Base-by-base conservation (phyloP, 2,329 filamentous ascomycete species). In the Chaetomium olivaceum region DNA sequence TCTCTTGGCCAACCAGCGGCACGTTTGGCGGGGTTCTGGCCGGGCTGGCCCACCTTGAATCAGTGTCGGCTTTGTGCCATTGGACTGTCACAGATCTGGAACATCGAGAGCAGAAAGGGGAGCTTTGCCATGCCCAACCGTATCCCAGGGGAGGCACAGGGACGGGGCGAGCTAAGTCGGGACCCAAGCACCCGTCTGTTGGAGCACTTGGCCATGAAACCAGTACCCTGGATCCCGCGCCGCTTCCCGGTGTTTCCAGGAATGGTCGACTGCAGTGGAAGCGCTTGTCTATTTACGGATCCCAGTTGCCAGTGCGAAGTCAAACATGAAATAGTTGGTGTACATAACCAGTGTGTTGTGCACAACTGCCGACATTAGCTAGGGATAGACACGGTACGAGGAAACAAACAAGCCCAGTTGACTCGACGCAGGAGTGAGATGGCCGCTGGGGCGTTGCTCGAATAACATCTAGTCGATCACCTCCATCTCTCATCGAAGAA, bases 81-180 rank as follows among this genome's bases (percentile, higher is more conserved):
- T 69, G 69, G 66, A 48, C 64, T 48, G 58, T 65, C 64, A 62
- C 61, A 64, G 58, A 61, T 68, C 66, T 70, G 68, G 67, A 70
- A 69, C 70, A 63, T 59, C 56, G 58, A 52, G 59, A 46, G 25
- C 55, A 36, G 12, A 39, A 29, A 29, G 14, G 29, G 43, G 54
- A 9, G 16, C 19, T 23, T 27, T 16, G 19, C 50, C n/a, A 19
- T 31, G 54, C 61, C 61, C 61, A 62, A 62, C 60, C 31, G 60
- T 48, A 58, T 54, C 61, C 25, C 61, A 23, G 54, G 54, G 51
- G 61, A 43, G 31, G 29, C 54, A 25, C 61, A 54, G 19, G 27
- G 46, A 21, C n/a, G n/a, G n/a, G 21, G 46, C 46, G 46, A 23
- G 46, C 46, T 23, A 58, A 43, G 33, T 27, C 16, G 55, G 43